Percentiles rank a stretch among this genome's conserved stretches.
Evolutionary conservation across 192 early-diverging fungal genomes (phyloP).

Genomic region (Rhizophagus clarus): DNA sequence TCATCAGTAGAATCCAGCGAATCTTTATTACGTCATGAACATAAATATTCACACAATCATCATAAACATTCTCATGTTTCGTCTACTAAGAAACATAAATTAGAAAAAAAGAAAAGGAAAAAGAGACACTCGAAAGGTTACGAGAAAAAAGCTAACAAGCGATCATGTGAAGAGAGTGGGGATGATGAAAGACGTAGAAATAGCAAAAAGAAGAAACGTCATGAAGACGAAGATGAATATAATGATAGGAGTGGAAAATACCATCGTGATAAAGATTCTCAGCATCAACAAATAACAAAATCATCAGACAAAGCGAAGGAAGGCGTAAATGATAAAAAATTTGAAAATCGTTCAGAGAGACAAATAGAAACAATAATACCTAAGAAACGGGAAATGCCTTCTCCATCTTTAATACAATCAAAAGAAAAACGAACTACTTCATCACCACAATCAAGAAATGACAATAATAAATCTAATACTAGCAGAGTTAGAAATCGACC

Average conservation of each 20-base stretch:
- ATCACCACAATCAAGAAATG: background rate
- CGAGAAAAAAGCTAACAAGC: conserved; percentile 18
- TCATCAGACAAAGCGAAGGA: background rate
- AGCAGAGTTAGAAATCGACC: conserved; percentile 12
- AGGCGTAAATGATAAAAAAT: background rate
- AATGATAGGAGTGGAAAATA: background rate
- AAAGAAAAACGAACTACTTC: background rate
- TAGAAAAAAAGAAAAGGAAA: conserved; percentile 9
- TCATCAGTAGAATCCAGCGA: background rate
- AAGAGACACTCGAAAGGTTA: background rate
- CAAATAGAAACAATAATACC: background rate
- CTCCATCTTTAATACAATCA: too few species aligned
- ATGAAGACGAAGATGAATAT: background rate
- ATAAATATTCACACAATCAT: background rate
- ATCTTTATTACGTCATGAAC: too few species aligned
- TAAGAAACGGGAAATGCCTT: background rate
- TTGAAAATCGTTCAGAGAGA: background rate
- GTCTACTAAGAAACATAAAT: conserved; percentile 12
- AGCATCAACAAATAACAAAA: background rate
- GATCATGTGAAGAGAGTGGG: conserved; percentile 2
- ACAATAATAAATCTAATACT: background rate
- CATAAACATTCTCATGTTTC: background rate
- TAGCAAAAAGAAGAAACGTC: background rate
- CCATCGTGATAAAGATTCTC: background rate
- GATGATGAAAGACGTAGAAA: background rate